Evolutionary conservation across 805 yeast species (phyloP).

Genomic region (Lipomyces japonicus): DNA sequence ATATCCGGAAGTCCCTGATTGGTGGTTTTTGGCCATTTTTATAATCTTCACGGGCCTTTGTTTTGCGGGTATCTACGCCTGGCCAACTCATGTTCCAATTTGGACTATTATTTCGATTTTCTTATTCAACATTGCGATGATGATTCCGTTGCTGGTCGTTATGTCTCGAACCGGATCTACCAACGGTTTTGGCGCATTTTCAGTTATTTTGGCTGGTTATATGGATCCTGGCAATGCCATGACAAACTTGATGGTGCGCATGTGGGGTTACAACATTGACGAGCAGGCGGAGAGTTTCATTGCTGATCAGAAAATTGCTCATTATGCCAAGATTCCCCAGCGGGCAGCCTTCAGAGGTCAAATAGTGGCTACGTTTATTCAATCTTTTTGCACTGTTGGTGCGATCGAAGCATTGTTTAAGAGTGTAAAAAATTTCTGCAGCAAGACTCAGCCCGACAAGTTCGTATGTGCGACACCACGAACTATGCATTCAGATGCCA

Average conservation of each 20-base stretch:
- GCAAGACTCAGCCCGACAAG: slow-evolving; percentile 38
- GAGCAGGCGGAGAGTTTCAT: slow-evolving; percentile 53
- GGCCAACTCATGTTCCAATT: slow-evolving; percentile 52
- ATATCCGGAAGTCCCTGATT: slow-evolving; percentile 60
- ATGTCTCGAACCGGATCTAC: slow-evolving; percentile 59
- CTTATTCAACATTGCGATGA: slow-evolving; percentile 51
- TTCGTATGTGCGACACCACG: slow-evolving; percentile 44
- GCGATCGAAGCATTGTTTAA: slow-evolving; percentile 42
- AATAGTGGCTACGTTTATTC: slow-evolving; percentile 46
- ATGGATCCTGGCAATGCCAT: slow-evolving; percentile 33
- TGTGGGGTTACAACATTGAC: slow-evolving; percentile 53
- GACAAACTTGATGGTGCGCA: slow-evolving; percentile 39
- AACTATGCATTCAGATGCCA: slow-evolving; percentile 49
- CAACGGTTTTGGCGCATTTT: slow-evolving; percentile 59
- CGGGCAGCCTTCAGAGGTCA: slow-evolving; percentile 54
- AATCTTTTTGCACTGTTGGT: slow-evolving; percentile 49
- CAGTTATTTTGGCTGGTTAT: slow-evolving; percentile 63
- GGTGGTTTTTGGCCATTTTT: slow-evolving; percentile 54
- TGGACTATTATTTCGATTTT: slow-evolving; percentile 63
- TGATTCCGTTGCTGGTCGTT: slow-evolving; percentile 61
- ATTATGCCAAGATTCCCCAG: slow-evolving; percentile 63
- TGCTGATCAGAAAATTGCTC: slow-evolving; percentile 59
- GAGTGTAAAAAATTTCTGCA: slow-evolving; percentile 37
- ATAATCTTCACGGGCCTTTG: slow-evolving; percentile 47
- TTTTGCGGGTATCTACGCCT: slow-evolving; percentile 47